phyloP scores from a whole-genome alignment of 2,329 filamentous ascomycete genomes.

The Boeremia lycopersici region DNA sequence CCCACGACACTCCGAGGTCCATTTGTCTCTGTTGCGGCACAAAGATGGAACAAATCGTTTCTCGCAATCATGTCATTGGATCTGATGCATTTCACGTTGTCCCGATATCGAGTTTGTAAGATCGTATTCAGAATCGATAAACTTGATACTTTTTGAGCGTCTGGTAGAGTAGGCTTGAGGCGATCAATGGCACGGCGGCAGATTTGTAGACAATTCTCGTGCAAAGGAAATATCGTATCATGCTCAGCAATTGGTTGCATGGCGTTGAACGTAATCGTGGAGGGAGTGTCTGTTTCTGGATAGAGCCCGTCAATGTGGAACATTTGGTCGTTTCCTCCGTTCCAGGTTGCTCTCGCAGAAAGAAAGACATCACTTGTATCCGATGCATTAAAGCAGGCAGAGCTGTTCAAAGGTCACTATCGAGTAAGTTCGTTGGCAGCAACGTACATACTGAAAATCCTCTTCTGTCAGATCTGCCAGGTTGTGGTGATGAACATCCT shows the following conservation, averaged over 20 bases:
- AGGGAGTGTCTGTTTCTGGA: slow-evolving; percentile 11
- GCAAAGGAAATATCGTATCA: slow-evolving; percentile 32
- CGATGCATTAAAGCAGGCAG: slow-evolving; percentile 17
- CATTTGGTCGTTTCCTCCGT: slow-evolving; percentile 16
- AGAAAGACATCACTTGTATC: slow-evolving; percentile 22
- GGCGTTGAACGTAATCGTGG: slow-evolving; percentile 20
- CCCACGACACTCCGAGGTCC: slow-evolving; percentile 29
- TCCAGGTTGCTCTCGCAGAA: slow-evolving; percentile 24
- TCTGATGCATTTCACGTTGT: background rate
- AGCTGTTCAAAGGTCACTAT: background rate
- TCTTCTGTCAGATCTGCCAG: slow-evolving; percentile 5
- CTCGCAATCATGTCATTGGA: background rate
- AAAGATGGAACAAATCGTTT: slow-evolving; percentile 29
- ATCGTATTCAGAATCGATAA: slow-evolving; percentile 18
- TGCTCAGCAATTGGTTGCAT: slow-evolving; percentile 15
- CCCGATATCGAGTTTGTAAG: slow-evolving; percentile 18
- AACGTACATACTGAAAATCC: slow-evolving; percentile 9
- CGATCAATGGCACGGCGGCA: slow-evolving; percentile 25
- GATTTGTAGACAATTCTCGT: slow-evolving; percentile 31
- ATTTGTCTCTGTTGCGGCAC: slow-evolving; percentile 11
- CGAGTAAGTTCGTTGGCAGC: background rate
- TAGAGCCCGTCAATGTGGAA: slow-evolving; percentile 22
- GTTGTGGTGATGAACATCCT: slow-evolving; percentile 10
- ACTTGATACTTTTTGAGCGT: background rate
- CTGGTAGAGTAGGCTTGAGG: background rate